Evolutionary conservation across 345 rosid genomes (phyloP), one percentile per base, ranked within the genome.

Genomic region (Gossypium mustelinum): DNA sequence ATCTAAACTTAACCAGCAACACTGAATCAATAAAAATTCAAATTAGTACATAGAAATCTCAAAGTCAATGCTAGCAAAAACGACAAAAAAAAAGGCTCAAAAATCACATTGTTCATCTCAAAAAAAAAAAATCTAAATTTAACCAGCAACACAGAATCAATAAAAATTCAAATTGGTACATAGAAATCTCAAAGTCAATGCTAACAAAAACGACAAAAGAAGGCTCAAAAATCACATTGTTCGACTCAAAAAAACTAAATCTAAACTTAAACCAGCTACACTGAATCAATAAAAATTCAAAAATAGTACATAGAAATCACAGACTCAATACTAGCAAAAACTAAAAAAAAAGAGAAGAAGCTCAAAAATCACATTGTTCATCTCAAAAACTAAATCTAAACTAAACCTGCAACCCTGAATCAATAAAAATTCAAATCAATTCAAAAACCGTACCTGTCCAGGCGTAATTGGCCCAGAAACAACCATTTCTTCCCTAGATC

Each of bases 381-480:
- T 55, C 27, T 34, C 7, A 55, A 70, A 56, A 45, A 73, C 59
- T 34, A 44, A 51, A 69, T 51, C 43, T 17, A 50, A 27, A 69
- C 58, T 66, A 25, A 16, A 68, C 11, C 57, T 6, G 34, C 34
- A 22, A 50, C 73, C 80, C 44, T 17, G 72, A 68, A 71, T 73
- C 74, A 58, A 73, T 51, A 75, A n/a, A 61, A 34, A 2, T 45
- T 47, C 27, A 60, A 47, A 73, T 14, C 24, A 57, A 57, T 25
- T 17, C 4, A 24, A 11, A 29, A 18, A 62, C 18, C 48, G 74
- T 47, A 94, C 98, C 97, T 86, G 92, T 45, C 97, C 97, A 77
- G 97, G 92, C 81, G 98, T 85, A 57, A 94, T 85, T 20, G 89
- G 85, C 71, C 83, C 91, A 70, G 82, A 82, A 78, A 80, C 88